These are phyloP conservation scores for Malus asiatica DNA, from an alignment of 306 rosid genomes.

Conservation along the genomic window DNA sequence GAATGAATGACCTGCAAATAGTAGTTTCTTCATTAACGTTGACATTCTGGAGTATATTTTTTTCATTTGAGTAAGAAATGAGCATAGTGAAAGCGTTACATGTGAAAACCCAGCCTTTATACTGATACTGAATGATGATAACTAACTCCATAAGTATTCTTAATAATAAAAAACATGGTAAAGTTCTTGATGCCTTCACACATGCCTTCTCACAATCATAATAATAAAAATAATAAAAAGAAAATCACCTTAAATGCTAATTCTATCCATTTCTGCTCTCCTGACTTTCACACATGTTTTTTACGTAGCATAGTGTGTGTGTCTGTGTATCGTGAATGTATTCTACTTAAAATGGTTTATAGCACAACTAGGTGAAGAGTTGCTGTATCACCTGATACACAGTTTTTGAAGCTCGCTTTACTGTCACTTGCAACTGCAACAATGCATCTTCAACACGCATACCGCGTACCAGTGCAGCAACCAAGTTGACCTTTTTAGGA, in stretches of 20 bases:
- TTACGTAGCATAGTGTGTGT: neutral
- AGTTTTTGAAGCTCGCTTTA: conserved; percentile 90
- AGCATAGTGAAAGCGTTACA: neutral
- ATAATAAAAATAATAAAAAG: neutral
- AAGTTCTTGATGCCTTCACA: neutral
- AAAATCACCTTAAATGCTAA: neutral
- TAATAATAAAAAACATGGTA: neutral
- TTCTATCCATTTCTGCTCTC: neutral
- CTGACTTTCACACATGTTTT: neutral
- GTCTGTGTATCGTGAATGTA: neutral
- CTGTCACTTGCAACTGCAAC: conserved; percentile 75
- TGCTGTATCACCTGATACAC: conserved; percentile 66
- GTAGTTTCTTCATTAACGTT: neutral
- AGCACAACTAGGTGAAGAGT: neutral
- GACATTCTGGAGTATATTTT: neutral
- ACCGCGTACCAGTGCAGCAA: conserved; percentile 88
- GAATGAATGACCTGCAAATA: conserved; percentile 74
- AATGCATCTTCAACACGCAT: conserved; percentile 99
- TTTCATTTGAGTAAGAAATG: neutral
- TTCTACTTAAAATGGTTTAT: neutral
- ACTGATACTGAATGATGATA: neutral
- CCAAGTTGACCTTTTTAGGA: conserved; percentile 94
- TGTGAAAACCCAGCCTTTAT: neutral
- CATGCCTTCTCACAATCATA: neutral
- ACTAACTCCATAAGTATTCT: neutral